Evolutionary conservation across 768 basidiomycete species (phyloP), one percentile per base, ranked within the genome.

Genomic region (Glaciozyma martinii): DNA sequence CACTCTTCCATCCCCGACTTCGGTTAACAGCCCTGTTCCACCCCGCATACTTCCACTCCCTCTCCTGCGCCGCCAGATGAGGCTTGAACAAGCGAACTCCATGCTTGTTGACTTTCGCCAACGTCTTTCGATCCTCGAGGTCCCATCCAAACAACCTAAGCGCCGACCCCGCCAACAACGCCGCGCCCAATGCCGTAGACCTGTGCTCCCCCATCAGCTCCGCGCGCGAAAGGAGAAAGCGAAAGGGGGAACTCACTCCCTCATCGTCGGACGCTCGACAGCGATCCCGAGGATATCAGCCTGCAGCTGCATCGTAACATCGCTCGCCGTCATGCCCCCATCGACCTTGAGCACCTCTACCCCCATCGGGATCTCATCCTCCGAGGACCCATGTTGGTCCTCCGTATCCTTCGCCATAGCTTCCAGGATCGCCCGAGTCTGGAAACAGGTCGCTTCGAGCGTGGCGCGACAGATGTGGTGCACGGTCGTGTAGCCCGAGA

Each of bases 301-400:
- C 65, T 93, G 81, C 55, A 93, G 79, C 72, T 82, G 80, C 91
- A 94, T 90, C 32, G 86, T 88, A 33, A 88, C 76, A 74, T 94
- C 90, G 42, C 89, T 89, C 70, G 93, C 94, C 16, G 92, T 95
- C 88, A 95, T 93, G 21, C 92, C 91, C n/a, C 95, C 95, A 76
- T 98, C 95, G 43, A 99, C 94, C 76, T 87, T 93, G 68, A 99
- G 84, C 71, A 87, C 82, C 74, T 86, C 85, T 60, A 95, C 81
- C 57, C 87, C 84, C 7, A 80, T 79, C 9, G 44, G n/a, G 1
- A 32, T 43, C 23, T 27, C 43, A 5, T 13, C 43, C 19, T n/a
- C 60, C 27, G n/a, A n/a, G n/a, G n/a, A n/a, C n/a, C 19, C 37
- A 33, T 33, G 7, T 46, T 16, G 15, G 44, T 21, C 27, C 19